Conservation (phyloP, 2,329 filamentous ascomycete species). For the Colletotrichum falcatum region DNA sequence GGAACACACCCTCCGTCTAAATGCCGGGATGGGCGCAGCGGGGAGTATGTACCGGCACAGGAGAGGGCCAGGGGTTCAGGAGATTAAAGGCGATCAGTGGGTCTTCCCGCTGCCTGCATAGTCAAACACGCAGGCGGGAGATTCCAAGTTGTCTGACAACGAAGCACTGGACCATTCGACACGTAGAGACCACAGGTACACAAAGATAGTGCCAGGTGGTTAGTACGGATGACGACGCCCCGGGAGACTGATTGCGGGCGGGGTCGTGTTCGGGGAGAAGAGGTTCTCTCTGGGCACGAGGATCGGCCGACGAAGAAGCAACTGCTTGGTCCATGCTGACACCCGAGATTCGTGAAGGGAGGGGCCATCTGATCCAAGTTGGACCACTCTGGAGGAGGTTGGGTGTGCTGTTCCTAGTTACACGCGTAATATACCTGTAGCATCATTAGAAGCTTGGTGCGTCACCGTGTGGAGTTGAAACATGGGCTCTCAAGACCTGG, state of each 20-base stretch:
- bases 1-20: slow-evolving; percentile 5
- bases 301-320: background rate
- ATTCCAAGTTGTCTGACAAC: too few species aligned
- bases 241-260: background rate
- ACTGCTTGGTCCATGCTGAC: background rate
- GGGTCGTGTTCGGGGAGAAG: background rate
- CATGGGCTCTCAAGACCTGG: background rate
- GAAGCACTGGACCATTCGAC: background rate
- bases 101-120: slow-evolving; percentile 29
- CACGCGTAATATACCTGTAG: background rate
- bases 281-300: background rate
- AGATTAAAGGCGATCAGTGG: slow-evolving; percentile 40
- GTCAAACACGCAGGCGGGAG: background rate
- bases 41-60: background rate
- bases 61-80: slow-evolving; percentile 12
- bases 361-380: background rate
- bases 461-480: background rate
- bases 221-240: background rate
- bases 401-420: background rate
- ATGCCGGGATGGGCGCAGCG: background rate
- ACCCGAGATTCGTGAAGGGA: background rate
- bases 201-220: background rate
- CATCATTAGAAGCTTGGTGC: background rate
- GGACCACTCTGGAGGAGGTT: background rate
- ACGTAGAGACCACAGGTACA: background rate